phyloP scores from a whole-genome alignment of 192 early-diverging fungal genomes.

The Rhizoclosmatium globosum region DNA sequence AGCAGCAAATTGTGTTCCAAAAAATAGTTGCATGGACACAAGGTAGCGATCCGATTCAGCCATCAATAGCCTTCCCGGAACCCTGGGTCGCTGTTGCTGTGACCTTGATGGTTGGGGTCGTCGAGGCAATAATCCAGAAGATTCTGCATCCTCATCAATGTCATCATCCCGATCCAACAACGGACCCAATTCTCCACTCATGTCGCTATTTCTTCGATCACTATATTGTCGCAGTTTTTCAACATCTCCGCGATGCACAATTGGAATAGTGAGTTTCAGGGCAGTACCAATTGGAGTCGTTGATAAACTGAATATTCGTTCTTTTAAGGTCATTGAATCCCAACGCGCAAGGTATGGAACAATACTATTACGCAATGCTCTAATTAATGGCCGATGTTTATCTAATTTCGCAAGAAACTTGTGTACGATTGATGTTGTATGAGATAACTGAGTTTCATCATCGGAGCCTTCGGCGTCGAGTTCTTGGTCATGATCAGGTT shows the following conservation, averaged over 20 bases:
- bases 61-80: conserved; percentile 28
- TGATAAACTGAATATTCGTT: conserved; percentile 57
- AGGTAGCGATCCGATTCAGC: conserved; percentile 61
- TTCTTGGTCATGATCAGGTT: conserved; percentile 30
- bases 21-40: conserved; percentile 64
- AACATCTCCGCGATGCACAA: conserved; percentile 55
- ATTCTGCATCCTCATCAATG: conserved; percentile 19
- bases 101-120: conserved; percentile 36
- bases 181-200: conserved; percentile 17
- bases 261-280: conserved; percentile 68
- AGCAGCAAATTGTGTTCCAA: conserved; percentile 63
- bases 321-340: conserved; percentile 53
- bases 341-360: conserved; percentile 69
- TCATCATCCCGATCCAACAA: conserved; percentile 40
- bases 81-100: neutral
- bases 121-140: neutral
- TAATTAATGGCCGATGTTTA: conserved; percentile 21
- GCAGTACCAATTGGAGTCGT: conserved; percentile 63
- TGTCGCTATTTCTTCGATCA: conserved; percentile 42
- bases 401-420: conserved; percentile 17
- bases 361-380: conserved; percentile 41
- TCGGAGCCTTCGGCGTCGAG: conserved; percentile 9
- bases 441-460: neutral
- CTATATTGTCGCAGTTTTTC: conserved; percentile 22
- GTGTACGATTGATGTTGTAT: conserved; percentile 4